Base-by-base conservation (phyloP, 768 basidiomycete genomes). In the Galerina sulciceps region DNA sequence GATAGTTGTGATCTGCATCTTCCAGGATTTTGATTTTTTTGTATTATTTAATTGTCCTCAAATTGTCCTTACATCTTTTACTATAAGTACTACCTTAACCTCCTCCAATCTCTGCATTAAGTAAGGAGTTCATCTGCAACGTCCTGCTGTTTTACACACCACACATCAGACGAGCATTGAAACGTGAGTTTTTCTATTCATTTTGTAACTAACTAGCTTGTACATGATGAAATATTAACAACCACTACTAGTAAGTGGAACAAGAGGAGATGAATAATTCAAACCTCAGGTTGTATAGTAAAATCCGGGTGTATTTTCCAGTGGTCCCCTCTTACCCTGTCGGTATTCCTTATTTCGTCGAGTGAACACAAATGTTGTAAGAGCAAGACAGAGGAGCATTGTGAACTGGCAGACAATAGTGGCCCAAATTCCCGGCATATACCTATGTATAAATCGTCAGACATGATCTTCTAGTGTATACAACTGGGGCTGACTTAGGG, bases 241-340 rank as follows among this genome's bases (percentile, higher is more conserved):
- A 31, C 8, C 26, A 31, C 5, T 31, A 31, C n/a, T n/a, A 31
- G 26, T 31, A 31, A 31, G 5, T 26, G 44, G 22, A 14, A 38
- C 18, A 54, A 43, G 26, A 47, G 15, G 38, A 26, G 52, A 53
- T 14, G 46, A n/a, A 48, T 17, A 35, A 22, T 35, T 26, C 18
- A 46, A 34, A 22, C 3, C 44, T 72, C 63, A 77, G 34, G 70
- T 66, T 3, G 75, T 76, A 54, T 76, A 75, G 50, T 70, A 67
- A 59, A 76, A 76, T n/a, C 72, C 72, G 11, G 69, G 69, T 14
- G 67, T 72, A 18, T 69, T 69, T 62, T 78, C 74, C 13, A 66
- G 63, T 6, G 59, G 67, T 1, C 73, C 73, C 48, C 74, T 65
- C 4, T 69, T 69, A 22, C 66, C 67, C 18, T 65, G 68, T 43